A percentile compares a stretch with the other conserved stretches of the same genome.
phyloP scores from a whole-genome alignment of 768 basidiomycete genomes.

The Tricholoma saponaceum region DNA sequence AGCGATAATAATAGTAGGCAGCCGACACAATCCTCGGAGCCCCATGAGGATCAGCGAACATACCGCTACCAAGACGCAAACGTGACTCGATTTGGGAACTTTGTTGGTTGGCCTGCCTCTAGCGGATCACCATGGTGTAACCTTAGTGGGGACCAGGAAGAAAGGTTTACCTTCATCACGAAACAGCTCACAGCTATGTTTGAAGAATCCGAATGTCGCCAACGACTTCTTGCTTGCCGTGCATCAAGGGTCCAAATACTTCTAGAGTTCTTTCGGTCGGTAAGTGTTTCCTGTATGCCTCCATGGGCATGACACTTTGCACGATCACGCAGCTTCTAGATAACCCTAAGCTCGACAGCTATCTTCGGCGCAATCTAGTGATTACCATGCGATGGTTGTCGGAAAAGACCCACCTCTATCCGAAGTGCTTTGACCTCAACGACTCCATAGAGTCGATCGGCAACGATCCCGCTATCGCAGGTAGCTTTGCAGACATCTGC shows the following conservation, averaged over 20 bases:
- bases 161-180: neutral
- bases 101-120: neutral
- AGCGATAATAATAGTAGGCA: no score
- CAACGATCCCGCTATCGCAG: constrained; percentile 1
- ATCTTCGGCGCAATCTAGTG: constrained; percentile 2
- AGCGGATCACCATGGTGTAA: neutral
- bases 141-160: neutral
- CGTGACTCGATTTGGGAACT: neutral
- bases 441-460: neutral
- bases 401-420: constrained; percentile 2
- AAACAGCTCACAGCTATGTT: neutral
- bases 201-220: neutral
- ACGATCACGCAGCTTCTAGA: neutral
- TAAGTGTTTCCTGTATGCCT: neutral
- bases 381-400: constrained; percentile 3
- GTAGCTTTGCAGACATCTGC: constrained; percentile 9
- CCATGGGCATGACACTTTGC: neutral
- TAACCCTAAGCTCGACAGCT: neutral
- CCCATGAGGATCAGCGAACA: neutral
- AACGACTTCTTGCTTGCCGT: neutral
- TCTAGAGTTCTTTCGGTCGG: neutral
- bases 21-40: neutral
- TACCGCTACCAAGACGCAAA: neutral
- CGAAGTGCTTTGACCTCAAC: constrained; percentile 4
- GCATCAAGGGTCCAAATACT: neutral